Evolutionary conservation across 192 early-diverging fungal species (phyloP).

Genomic region (Entomortierella parvispora): DNA sequence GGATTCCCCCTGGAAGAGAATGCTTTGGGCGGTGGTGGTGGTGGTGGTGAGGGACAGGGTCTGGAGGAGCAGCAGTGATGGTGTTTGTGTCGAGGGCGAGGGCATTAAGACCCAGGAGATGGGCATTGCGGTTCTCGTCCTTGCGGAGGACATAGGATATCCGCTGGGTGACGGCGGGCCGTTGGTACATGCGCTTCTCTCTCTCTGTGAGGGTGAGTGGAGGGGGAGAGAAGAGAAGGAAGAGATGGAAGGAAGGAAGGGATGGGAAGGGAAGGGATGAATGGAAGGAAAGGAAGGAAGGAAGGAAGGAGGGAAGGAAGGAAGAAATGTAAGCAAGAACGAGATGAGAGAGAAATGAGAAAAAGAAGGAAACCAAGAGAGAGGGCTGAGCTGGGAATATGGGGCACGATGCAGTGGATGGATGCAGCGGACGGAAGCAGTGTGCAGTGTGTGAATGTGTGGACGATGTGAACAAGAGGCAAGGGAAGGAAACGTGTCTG

Average conservation of each 20-base stretch:
- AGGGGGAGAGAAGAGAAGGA: background rate
- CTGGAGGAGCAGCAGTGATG: slow-evolving; percentile 9
- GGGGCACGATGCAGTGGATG: no score
- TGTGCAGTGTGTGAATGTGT: no score
- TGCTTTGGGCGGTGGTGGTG: slow-evolving; percentile 19
- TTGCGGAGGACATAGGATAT: slow-evolving; percentile 71
- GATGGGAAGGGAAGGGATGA: background rate
- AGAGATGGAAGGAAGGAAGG: slow-evolving; percentile 1
- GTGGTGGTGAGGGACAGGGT: background rate
- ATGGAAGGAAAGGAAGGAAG: background rate
- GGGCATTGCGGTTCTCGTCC: slow-evolving; percentile 66
- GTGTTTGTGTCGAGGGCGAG: slow-evolving; percentile 75
- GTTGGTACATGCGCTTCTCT: slow-evolving; percentile 32
- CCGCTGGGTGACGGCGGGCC: slow-evolving; percentile 46
- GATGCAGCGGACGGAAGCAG: no score
- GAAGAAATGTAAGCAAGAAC: background rate
- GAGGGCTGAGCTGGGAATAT: background rate
- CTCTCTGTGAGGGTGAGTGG: background rate
- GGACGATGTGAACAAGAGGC: no score
- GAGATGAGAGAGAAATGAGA: background rate
- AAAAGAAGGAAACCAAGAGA: background rate
- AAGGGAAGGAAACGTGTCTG: no score
- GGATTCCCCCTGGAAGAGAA: slow-evolving; percentile 64
- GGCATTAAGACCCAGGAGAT: slow-evolving; percentile 87
- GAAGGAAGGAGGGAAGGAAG: background rate